A percentile compares a stretch with the other conserved stretches of the same genome.
Conservation (phyloP, 305 asterid genomes). For the Nicotiana rustica region DNA sequence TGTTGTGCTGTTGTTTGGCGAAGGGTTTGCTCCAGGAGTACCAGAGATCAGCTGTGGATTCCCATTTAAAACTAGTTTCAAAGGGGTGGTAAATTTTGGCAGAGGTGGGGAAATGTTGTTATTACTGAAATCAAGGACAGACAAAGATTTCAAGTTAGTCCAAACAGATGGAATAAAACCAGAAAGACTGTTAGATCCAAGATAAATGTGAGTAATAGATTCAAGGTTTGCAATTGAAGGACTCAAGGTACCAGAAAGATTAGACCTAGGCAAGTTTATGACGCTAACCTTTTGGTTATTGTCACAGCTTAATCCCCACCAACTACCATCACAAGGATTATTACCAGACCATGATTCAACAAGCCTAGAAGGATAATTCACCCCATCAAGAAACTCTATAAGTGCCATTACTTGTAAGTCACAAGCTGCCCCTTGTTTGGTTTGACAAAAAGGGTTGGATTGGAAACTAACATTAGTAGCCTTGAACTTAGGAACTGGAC, state of each 20-base stretch:
- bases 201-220: constrained; percentile 60
- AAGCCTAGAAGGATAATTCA: constrained; percentile 69
- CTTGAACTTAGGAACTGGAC: constrained; percentile 74
- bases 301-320: constrained; percentile 80
- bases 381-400: constrained; percentile 76
- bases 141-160: constrained; percentile 67
- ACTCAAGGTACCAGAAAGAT: constrained; percentile 74
- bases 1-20: constrained; percentile 39
- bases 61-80: constrained; percentile 59
- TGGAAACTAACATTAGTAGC: constrained; percentile 55
- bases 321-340: constrained; percentile 61
- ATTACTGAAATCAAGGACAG: constrained; percentile 62
- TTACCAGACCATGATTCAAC: constrained; percentile 78
- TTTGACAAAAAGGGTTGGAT: constrained; percentile 68
- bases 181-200: constrained; percentile 69
- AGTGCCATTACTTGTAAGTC: constrained; percentile 71
- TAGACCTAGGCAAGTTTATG: constrained; percentile 61
- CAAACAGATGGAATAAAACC: constrained; percentile 69
- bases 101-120: constrained; percentile 75
- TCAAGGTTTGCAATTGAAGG: constrained; percentile 68
- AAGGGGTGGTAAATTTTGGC: constrained; percentile 58
- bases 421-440: constrained; percentile 60
- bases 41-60: constrained; percentile 53
- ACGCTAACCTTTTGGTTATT: constrained; percentile 49
- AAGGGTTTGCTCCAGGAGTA: constrained; percentile 45